These are phyloP conservation scores for Seiridium cupressi DNA, from an alignment of 2,329 filamentous ascomycete genomes.

Conservation along the genomic window DNA sequence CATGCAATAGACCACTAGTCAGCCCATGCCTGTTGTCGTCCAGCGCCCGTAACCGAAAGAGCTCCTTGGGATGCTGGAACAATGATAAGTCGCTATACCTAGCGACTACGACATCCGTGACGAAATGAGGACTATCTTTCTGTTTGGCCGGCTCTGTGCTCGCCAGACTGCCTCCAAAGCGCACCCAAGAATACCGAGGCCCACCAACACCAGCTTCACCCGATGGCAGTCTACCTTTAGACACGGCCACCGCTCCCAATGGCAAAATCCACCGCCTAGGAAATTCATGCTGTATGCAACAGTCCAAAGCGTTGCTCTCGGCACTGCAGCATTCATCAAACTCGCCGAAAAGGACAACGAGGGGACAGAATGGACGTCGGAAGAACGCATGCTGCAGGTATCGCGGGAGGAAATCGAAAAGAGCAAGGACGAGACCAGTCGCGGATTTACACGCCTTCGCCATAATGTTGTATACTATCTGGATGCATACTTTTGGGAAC, in stretches of 20 bases:
- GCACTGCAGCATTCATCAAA: constrained; percentile 56
- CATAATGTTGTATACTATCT: constrained; percentile 64
- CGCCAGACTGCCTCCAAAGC: constrained; percentile 15
- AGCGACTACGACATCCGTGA: background rate
- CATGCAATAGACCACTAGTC: background rate
- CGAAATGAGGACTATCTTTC: constrained; percentile 46
- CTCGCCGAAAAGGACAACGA: constrained; percentile 53
- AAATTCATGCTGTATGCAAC: constrained; percentile 35
- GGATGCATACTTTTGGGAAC: constrained; percentile 77
- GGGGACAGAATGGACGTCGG: constrained; percentile 61
- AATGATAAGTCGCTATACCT: constrained; percentile 7
- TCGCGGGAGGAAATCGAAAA: constrained; percentile 77
- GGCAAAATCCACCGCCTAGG: constrained; percentile 14
- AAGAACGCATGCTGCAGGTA: constrained; percentile 81
- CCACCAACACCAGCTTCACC: background rate
- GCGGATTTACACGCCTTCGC: constrained; percentile 55
- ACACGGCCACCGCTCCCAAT: constrained; percentile 5
- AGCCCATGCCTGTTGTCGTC: too few relatives aligned
- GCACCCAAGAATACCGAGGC: constrained; percentile 8
- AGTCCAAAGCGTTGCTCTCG: constrained; percentile 42
- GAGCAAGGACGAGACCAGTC: constrained; percentile 60
- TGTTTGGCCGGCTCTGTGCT: constrained; percentile 42
- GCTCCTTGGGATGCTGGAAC: constrained; percentile 2
- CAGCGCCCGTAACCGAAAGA: background rate
- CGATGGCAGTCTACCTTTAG: constrained; percentile 19